These are phyloP conservation scores for Mucor saturninus DNA, from an alignment of 371 early-diverging fungal species.

Conservation along the genomic window DNA sequence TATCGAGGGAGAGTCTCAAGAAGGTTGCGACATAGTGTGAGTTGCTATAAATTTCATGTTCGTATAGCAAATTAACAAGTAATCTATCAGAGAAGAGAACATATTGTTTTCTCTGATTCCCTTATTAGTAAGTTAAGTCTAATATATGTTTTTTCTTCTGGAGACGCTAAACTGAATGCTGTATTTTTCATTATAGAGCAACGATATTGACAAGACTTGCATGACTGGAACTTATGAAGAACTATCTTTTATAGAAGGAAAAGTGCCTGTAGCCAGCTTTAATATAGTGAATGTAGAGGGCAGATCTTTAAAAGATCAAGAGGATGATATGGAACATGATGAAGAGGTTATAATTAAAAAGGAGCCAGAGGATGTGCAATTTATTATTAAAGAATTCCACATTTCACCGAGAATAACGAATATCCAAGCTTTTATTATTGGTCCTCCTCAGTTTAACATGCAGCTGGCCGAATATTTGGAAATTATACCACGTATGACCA, in stretches of 20 bases:
- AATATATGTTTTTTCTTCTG: not conserved
- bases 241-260: not conserved
- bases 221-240: not conserved
- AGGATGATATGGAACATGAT: not conserved
- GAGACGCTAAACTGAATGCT: no score
- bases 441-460: conserved; percentile 27
- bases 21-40: conserved; percentile 25
- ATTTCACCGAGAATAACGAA: conserved; percentile 32
- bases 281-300: not conserved
- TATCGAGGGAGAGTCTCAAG: conserved; percentile 19
- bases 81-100: not conserved
- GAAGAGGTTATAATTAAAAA: not conserved
- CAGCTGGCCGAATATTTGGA: conserved; percentile 29
- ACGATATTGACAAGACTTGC: not conserved
- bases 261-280: not conserved
- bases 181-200: not conserved
- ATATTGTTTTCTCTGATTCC: not conserved
- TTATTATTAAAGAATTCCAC: conserved; percentile 18
- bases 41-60: not conserved
- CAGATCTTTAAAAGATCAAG: not conserved
- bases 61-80: not conserved
- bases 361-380: not conserved
- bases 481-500: conserved; percentile 25
- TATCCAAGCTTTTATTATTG: conserved; percentile 28
- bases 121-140: not conserved